Base-by-base conservation (phyloP, 148 eudicot genomes). In the Nyssa sinensis region DNA sequence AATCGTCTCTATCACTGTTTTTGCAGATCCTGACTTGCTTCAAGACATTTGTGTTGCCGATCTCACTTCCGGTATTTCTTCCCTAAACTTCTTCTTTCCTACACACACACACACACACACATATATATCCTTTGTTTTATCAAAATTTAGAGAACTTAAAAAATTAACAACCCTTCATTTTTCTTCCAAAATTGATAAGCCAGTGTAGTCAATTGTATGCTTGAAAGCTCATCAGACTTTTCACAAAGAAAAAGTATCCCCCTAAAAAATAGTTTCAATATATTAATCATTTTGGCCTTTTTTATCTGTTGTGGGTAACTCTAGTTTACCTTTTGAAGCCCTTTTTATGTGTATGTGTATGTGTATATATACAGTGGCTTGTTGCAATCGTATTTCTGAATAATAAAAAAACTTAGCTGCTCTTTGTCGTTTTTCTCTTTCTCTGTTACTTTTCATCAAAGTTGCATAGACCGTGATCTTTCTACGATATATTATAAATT, bases 11-110 rank as follows among this genome's bases (percentile, higher is more conserved):
- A 68, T 5, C 74, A n/a, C 76, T 24, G 77, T 73, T 64, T 67
- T 58, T n/a, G 84, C 84, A 39, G 84, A 81, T 73, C 80, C 80
- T 67, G 84, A 81, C 12, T 61, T 61, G 64, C 80, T 81, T 39
- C 84, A 81, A 81, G 84, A 81, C 53, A 41, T 81, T 57, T 81
- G 84, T 47, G 84, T 81, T 16, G 84, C 84, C 8, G 81, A 81
- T 73, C 65, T 31, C 30, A 29, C 61, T n/a, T 77, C 84, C 3
- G 67, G 84, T 77, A 72, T 5, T 34, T 11, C 24, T 16, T 31
- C 13, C 37, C 39, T 3, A 16, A 64, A 17, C 2, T 30, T 7
- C 5, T 0, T 0, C 17, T 31, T 14, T 32, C 21, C 10, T 17
- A 16, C 23, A 37, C 21, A 5, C 31, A 24, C 21, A 12, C 24